Percentiles rank a stretch among this genome's conserved stretches.
These are phyloP conservation scores for Wickerhamomyces ciferrii DNA, from an alignment of 805 yeast genomes.

Conservation along the genomic window DNA sequence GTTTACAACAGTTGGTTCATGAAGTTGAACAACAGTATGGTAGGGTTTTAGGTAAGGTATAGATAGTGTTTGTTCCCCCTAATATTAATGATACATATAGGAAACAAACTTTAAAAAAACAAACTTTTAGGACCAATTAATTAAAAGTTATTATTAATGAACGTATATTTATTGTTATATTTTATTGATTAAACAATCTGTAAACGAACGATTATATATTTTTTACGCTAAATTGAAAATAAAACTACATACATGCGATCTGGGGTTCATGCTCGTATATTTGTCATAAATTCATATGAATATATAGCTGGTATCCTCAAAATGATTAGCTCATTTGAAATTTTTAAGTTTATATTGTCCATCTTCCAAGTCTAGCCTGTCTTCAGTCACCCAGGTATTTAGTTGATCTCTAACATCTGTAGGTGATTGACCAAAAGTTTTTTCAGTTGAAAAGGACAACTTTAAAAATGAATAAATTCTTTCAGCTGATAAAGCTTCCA, in stretches of 20 bases:
- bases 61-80: background rate
- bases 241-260: too few relatives aligned
- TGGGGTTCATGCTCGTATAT: too few relatives aligned
- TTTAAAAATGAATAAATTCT: conserved; percentile 49
- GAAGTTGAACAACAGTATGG: conserved; percentile 51
- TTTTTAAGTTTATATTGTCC: background rate
- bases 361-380: background rate
- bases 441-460: conserved; percentile 41
- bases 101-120: too few relatives aligned
- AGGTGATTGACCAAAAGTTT: background rate
- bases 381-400: background rate
- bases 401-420: background rate
- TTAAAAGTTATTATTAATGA: too few relatives aligned
- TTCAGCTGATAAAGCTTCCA: conserved; percentile 42
- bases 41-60: conserved; percentile 33
- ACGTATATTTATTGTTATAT: background rate
- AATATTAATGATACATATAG: too few relatives aligned
- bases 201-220: too few relatives aligned
- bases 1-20: conserved; percentile 67
- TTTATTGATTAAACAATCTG: background rate
- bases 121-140: too few relatives aligned
- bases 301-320: too few relatives aligned
- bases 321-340: background rate
- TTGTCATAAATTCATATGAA: too few relatives aligned
- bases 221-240: too few relatives aligned